Conservation (phyloP, 2,329 filamentous ascomycete species). For the Metarhizium brunneum region DNA sequence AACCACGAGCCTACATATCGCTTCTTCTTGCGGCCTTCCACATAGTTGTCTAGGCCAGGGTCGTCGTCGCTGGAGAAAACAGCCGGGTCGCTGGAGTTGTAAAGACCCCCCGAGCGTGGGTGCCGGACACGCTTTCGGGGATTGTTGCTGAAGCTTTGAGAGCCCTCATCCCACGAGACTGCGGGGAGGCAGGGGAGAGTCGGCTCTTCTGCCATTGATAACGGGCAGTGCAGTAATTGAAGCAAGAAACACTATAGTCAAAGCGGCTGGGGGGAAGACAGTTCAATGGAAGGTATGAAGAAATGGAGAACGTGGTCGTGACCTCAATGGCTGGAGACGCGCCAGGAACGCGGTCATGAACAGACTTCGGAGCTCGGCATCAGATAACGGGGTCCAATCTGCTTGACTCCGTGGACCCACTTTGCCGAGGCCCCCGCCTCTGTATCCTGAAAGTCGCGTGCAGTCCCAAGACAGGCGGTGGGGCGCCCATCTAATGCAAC, state of each 20-base stretch:
- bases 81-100: slow-evolving; percentile 61
- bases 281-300: neutral
- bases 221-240: neutral
- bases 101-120: slow-evolving; percentile 18
- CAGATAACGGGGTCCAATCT: slow-evolving; percentile 2
- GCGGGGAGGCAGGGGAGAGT: slow-evolving; percentile 29
- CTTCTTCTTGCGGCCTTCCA: slow-evolving; percentile 47
- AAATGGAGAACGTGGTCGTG: neutral
- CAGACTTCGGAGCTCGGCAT: neutral
- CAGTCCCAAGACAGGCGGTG: neutral
- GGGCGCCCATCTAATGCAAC: neutral
- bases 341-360: slow-evolving; percentile 1
- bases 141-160: slow-evolving; percentile 29
- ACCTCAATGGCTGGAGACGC: neutral
- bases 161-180: slow-evolving; percentile 28
- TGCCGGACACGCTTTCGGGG: slow-evolving; percentile 29
- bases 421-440: neutral
- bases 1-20: slow-evolving; percentile 61
- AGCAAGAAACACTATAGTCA: neutral
- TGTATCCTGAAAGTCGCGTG: neutral
- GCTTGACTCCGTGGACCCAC: neutral
- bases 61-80: slow-evolving; percentile 68
- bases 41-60: slow-evolving; percentile 56
- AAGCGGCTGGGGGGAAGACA: neutral
- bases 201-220: slow-evolving; percentile 30